Evolutionary conservation across 306 rosid genomes (phyloP), one percentile per base, ranked within the genome.

Genomic region (Cucurbita ficifolia): DNA sequence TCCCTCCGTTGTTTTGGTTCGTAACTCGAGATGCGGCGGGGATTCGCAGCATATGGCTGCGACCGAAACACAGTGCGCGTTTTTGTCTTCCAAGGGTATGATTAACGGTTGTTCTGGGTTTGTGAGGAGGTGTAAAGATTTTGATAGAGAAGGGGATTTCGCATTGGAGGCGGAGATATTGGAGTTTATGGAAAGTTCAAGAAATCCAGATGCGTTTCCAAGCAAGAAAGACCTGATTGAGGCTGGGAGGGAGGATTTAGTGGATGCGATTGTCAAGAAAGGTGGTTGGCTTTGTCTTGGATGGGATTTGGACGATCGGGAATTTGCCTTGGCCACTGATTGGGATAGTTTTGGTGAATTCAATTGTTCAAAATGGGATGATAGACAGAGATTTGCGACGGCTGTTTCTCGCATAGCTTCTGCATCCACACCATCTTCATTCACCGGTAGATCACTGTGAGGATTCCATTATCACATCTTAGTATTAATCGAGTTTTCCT

Each of bases 201-300:
- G 75, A 40, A 91, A 84, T 38, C 96, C 96, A 0, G 73, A 50
- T 22, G 83, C 82, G 45, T 95, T 95, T 86, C 96, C 97, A 22
- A 83, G 86, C 21, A 86, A 80, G 83, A 84, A 80, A 56, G 93
- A 95, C 64, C 61, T 95, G 78, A 63, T 91, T 81, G 88, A 82
- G 22, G 85, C 85, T 35, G 99, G 99, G 53, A 87, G 97, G 85
- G 38, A 43, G 64, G 97, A 95, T 82, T 91, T 95, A 81, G 97
- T 56, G 39, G 86, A 86, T 1, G 97, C 88, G 36, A 88, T 95
- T 52, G 81, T 24, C 2, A 76, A 70, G 18, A 80, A 73, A 85
- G 99, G 97, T 51, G 97, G 97, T 3, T 95, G 97, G 97, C 89
- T 95, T 70, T 81, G 88, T n/a, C 72, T 83, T 39, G 97, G 97